Conservation (phyloP, 352 stramenopile species). For the Pythium periplocum region DNA sequence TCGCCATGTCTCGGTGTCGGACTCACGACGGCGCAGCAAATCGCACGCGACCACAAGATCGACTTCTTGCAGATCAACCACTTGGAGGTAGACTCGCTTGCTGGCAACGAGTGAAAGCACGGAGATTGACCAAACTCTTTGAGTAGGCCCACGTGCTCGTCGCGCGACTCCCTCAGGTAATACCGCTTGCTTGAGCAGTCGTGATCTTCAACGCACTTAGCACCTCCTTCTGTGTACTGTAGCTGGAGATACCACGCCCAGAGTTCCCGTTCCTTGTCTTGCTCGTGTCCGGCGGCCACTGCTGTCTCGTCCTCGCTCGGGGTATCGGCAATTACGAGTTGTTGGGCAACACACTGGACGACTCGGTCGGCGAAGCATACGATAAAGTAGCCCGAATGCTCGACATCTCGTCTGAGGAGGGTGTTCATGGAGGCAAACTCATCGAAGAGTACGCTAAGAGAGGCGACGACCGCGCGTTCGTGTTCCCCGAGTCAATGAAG, state of each 20-base stretch:
- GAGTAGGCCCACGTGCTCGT: constrained; percentile 91
- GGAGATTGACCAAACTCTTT: too few species aligned
- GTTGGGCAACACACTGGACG: constrained; percentile 95
- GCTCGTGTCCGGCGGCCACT: constrained; percentile 98
- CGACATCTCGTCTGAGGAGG: constrained; percentile 57
- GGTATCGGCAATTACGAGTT: constrained; percentile 92
- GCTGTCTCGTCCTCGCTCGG: constrained; percentile 91
- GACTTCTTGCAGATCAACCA: constrained; percentile 97
- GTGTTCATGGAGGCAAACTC: constrained; percentile 88
- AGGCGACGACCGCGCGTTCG: constrained; percentile 88
- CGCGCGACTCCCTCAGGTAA: constrained; percentile 79
- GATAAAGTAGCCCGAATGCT: constrained; percentile 98
- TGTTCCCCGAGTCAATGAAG: constrained; percentile 92
- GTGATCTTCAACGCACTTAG: neutral
- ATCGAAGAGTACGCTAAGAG: constrained; percentile 90
- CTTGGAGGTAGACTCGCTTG: constrained; percentile 71
- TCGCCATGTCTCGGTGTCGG: constrained; percentile 97
- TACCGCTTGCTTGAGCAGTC: too few species aligned
- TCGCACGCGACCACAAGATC: constrained; percentile 85
- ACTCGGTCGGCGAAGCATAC: constrained; percentile 97
- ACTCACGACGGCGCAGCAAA: constrained; percentile 63
- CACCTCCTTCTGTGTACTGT: neutral
- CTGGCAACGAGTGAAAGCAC: too few species aligned
- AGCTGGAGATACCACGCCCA: constrained; percentile 31
- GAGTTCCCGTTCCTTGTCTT: constrained; percentile 97